Evolutionary conservation across 371 early-diverging fungal genomes (phyloP), one percentile per base, ranked within the genome.

Genomic region (Smittium culicis): DNA sequence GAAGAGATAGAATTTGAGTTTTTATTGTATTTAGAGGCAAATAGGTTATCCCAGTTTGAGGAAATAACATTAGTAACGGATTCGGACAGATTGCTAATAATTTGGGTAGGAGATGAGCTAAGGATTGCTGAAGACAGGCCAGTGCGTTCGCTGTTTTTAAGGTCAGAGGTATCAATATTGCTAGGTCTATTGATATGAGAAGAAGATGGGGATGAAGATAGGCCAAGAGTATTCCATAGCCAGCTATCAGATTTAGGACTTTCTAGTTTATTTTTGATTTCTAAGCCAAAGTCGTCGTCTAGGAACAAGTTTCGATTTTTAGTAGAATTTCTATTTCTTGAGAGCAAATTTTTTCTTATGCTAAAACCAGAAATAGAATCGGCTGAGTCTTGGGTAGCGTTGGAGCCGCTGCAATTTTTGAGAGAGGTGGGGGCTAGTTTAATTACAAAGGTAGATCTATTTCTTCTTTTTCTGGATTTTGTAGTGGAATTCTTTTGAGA

Each of bases 371-470:
- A 3, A 57, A 57, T 57, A 11, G 57, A n/a, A 25, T 57, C 57
- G 25, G 8, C 25, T 25, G 57, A 14, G 25, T 57, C 57, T 5
- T 11, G 5, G 25, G 57, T 16, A 16, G 20, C 45, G 20, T 20
- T 5, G 20, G 45, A 11, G 20, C 45, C 45, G 45, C 30, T 62
- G 62, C 24, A 64, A 54, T 64, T 34, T 45, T 77, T 77, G 17
- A 77, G 71, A 5, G 67, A 70, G 14, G 77, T 69, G 0, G 77
- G 77, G 2, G 73, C 77, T 24, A 77, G 72, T 64, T 74, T 76
- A 55, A 77, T 77, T 20, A 77, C 76, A 64, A 77, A 58, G 14
- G 77, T 66, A 61, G 70, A 68, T 33, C 77, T 69, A 25, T 56
- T 64, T 60, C 67, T 67, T 57, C 68, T 60, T 34, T 35, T 25